A percentile compares a stretch with the other conserved stretches of the same genome.
phyloP scores from a whole-genome alignment of 441 rosid species.

The Populus hybrid region DNA sequence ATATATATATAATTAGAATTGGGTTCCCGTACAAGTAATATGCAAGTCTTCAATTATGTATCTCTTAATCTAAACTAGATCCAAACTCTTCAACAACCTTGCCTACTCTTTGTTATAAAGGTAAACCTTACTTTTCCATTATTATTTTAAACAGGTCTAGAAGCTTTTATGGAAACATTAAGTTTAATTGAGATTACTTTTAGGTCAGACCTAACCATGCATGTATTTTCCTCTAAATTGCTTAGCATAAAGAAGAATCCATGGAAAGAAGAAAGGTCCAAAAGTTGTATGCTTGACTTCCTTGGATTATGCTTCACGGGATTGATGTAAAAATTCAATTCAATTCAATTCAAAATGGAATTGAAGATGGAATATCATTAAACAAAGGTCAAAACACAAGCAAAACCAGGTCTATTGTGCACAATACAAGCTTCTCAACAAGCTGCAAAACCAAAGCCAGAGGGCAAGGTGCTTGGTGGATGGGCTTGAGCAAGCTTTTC shows the following conservation, averaged over 20 bases:
- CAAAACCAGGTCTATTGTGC: not conserved
- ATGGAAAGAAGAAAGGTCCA: no score
- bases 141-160: not conserved
- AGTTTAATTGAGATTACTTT: not conserved
- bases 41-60: not conserved
- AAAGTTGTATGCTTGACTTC: no score
- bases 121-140: not conserved
- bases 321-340: no score
- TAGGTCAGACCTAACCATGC: not conserved
- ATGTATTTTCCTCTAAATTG: not conserved
- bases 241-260: not conserved
- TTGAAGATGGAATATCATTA: not conserved
- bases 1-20: no score
- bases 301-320: no score
- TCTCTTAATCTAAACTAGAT: not conserved
- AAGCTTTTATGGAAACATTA: not conserved
- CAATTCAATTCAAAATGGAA: no score
- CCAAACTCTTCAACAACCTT: not conserved
- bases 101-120: not conserved
- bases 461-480: no score
- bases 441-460: no score
- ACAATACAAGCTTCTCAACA: not conserved
- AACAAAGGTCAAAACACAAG: not conserved
- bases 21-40: not conserved
- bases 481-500: no score